A percentile compares a stretch with the other conserved stretches of the same genome.
phyloP scores from a whole-genome alignment of 371 early-diverging fungal species.

The Rhizomucor pusillus region DNA sequence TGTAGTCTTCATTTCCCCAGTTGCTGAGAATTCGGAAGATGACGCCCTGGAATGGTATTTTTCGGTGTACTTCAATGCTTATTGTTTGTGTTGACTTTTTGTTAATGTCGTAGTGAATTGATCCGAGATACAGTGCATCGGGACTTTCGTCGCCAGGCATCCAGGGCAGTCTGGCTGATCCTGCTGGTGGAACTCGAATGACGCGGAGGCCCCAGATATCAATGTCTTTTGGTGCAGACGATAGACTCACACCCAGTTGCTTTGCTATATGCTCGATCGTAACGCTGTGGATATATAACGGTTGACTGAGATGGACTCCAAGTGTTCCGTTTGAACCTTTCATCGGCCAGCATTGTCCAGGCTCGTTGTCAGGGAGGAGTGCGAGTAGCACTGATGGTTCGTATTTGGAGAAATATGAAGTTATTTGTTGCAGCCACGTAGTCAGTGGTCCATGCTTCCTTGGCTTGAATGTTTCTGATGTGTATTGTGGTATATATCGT shows the following conservation, averaged over 20 bases:
- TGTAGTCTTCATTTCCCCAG: conserved; percentile 72
- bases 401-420: background rate
- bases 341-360: conserved; percentile 77
- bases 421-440: background rate
- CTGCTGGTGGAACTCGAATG: background rate
- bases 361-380: conserved; percentile 48
- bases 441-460: background rate
- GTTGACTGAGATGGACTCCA: conserved; percentile 55
- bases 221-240: conserved; percentile 62
- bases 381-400: conserved; percentile 37
- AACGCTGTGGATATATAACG: conserved; percentile 56
- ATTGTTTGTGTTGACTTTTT: background rate
- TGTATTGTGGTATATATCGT: conserved; percentile 55
- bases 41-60: conserved; percentile 24
- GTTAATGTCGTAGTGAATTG: background rate
- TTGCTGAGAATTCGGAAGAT: conserved; percentile 60
- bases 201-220: conserved; percentile 63
- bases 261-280: conserved; percentile 67
- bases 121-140: background rate
- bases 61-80: conserved; percentile 16
- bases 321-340: conserved; percentile 56
- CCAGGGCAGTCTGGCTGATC: background rate
- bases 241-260: conserved; percentile 35
- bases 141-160: background rate
- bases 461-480: conserved; percentile 46